These are phyloP conservation scores for Rhizodiscina lignyota DNA, from an alignment of 495 filamentous ascomycete genomes.

Conservation along the genomic window DNA sequence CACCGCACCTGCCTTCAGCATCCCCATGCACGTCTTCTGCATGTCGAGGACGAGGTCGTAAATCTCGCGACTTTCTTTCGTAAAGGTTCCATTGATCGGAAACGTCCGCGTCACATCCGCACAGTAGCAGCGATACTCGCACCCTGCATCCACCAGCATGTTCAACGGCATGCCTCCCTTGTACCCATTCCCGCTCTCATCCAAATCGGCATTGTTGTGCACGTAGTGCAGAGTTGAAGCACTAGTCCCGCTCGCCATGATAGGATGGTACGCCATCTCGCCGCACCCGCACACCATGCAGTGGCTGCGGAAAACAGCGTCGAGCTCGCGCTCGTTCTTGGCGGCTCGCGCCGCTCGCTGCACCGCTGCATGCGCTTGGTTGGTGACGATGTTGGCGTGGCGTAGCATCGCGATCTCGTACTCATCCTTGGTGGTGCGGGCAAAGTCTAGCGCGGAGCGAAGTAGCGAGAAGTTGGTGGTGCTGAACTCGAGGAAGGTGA, in stretches of 20 bases:
- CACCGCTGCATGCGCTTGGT: slow-evolving; percentile 56
- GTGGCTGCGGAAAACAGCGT: slow-evolving; percentile 57
- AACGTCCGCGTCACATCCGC: slow-evolving; percentile 84
- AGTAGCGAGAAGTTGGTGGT: slow-evolving; percentile 42
- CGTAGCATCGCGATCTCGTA: slow-evolving; percentile 73
- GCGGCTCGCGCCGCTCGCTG: slow-evolving; percentile 46
- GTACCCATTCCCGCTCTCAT: no score
- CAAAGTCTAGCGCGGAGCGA: slow-evolving; percentile 61
- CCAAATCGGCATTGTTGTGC: slow-evolving; percentile 53
- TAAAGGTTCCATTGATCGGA: slow-evolving; percentile 64
- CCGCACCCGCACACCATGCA: slow-evolving; percentile 59
- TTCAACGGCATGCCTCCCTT: slow-evolving; percentile 41
- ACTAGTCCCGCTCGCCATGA: slow-evolving; percentile 59
- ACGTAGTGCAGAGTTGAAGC: slow-evolving; percentile 82
- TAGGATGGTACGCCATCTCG: slow-evolving; percentile 71
- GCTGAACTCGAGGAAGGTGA: slow-evolving; percentile 47
- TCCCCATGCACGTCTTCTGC: slow-evolving; percentile 59
- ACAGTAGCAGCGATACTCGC: slow-evolving; percentile 65
- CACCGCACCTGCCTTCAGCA: slow-evolving; percentile 55
- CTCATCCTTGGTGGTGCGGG: slow-evolving; percentile 63
- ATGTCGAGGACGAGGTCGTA: slow-evolving; percentile 79
- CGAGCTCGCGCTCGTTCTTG: slow-evolving; percentile 66
- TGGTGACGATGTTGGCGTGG: slow-evolving; percentile 68
- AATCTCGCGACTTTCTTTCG: slow-evolving; percentile 51
- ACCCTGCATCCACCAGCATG: slow-evolving; percentile 70